phyloP scores from a whole-genome alignment of 176 grass and related monocot species.

The Avena insularis region DNA sequence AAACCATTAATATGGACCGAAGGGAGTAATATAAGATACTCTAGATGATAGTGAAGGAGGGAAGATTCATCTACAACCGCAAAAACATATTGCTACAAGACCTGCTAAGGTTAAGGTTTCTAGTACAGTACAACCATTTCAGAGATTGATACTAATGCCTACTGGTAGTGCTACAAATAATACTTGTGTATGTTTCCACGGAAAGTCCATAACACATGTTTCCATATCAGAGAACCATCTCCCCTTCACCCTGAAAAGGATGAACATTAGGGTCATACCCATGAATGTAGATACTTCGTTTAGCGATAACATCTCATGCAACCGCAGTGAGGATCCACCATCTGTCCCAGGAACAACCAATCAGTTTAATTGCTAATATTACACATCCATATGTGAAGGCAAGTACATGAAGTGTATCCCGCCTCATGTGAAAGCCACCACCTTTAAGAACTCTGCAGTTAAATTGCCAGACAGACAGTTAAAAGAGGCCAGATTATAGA shows the following conservation, averaged over 20 bases:
- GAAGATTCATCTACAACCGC: not conserved
- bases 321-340: not conserved
- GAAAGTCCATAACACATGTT: not conserved
- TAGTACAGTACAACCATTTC: not conserved
- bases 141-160: not conserved
- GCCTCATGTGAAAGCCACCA: not conserved
- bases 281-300: not conserved
- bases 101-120: not conserved
- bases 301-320: not conserved
- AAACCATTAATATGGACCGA: too few species aligned
- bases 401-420: not conserved
- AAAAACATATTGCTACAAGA: not conserved
- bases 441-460: not conserved
- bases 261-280: not conserved
- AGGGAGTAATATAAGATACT: not conserved
- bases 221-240: not conserved
- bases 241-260: not conserved
- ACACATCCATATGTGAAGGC: slow-evolving; percentile 6
- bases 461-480: not conserved
- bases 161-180: not conserved
- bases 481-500: not conserved
- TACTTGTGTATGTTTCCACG: not conserved
- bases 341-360: not conserved
- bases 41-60: not conserved
- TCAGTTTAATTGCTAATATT: not conserved